Evolutionary conservation across 2,329 filamentous ascomycete genomes (phyloP).

Genomic region (Colletotrichum euphorbiae): DNA sequence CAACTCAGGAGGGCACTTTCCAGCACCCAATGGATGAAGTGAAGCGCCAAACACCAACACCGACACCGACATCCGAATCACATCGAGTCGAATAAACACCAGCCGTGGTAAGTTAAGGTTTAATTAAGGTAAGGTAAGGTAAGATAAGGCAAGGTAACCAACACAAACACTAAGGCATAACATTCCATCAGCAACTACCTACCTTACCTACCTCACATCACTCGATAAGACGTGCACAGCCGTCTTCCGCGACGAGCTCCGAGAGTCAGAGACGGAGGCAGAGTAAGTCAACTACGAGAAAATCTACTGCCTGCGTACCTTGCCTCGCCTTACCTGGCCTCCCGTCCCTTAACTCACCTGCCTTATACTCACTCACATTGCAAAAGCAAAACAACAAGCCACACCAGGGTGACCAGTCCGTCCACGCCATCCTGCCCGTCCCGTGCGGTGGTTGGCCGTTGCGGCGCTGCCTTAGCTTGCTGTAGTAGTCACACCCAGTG

Average conservation of each 20-base stretch:
- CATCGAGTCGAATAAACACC: too few species aligned
- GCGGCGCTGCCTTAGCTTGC: slow-evolving; percentile 17
- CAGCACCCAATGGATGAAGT: too few species aligned
- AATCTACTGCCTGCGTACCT: not conserved
- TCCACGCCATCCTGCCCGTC: not conserved
- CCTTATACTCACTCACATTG: too few species aligned
- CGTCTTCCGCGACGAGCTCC: slow-evolving; percentile 31
- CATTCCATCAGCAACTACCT: not conserved
- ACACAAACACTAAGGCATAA: not conserved
- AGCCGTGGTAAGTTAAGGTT: not conserved
- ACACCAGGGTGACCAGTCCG: not conserved
- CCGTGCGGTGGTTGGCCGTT: slow-evolving; percentile 18
- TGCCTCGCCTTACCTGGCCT: too few species aligned
- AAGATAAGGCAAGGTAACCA: not conserved
- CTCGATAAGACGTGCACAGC: slow-evolving; percentile 35
- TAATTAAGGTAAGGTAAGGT: not conserved
- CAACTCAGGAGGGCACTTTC: too few species aligned
- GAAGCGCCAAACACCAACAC: too few species aligned
- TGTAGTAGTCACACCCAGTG: slow-evolving; percentile 2
- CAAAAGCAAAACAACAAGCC: too few species aligned
- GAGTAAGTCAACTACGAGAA: not conserved
- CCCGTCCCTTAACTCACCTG: too few species aligned
- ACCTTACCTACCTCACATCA: not conserved
- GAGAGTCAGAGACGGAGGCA: slow-evolving; percentile 30
- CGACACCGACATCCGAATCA: too few species aligned